phyloP scores from a whole-genome alignment of 257 asterid species.

The Ocimum tenuiflorum region DNA sequence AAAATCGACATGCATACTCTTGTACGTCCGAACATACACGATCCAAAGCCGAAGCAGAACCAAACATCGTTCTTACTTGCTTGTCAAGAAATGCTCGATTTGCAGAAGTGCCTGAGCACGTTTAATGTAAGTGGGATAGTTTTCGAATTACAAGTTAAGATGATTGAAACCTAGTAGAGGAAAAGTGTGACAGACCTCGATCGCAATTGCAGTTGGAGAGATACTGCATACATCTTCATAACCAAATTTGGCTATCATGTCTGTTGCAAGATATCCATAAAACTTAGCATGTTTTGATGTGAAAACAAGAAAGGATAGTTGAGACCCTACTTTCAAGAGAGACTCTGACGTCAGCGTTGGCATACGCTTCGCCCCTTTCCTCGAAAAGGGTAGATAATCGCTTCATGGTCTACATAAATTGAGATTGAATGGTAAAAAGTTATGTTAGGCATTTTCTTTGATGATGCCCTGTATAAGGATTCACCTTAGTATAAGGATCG shows the following conservation, averaged over 20 bases:
- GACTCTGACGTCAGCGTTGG: slow-evolving; percentile 62
- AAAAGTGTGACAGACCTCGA: slow-evolving; percentile 48
- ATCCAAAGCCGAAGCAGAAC: not conserved
- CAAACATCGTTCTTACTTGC: not conserved
- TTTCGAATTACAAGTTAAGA: not conserved
- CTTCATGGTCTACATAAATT: slow-evolving; percentile 51
- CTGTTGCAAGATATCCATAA: slow-evolving; percentile 25
- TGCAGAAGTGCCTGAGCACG: slow-evolving; percentile 53
- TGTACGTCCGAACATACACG: not conserved
- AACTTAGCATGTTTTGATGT: not conserved
- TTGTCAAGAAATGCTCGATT: slow-evolving; percentile 46
- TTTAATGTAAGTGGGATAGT: slow-evolving; percentile 4
- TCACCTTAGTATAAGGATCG: slow-evolving; percentile 64
- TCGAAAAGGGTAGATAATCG: slow-evolving; percentile 53
- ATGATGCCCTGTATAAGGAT: not conserved
- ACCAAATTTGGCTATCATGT: slow-evolving; percentile 55
- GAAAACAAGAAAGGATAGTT: not conserved
- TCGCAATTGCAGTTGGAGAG: slow-evolving; percentile 59
- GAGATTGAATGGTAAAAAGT: not conserved
- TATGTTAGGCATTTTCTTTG: too few relatives aligned
- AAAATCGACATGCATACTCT: not conserved
- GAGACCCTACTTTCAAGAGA: slow-evolving; percentile 60
- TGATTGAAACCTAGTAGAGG: not conserved
- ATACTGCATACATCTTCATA: slow-evolving; percentile 47
- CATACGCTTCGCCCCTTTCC: slow-evolving; percentile 78